These are phyloP conservation scores for Ilyonectria robusta DNA, from an alignment of 2,329 filamentous ascomycete species.

Conservation along the genomic window DNA sequence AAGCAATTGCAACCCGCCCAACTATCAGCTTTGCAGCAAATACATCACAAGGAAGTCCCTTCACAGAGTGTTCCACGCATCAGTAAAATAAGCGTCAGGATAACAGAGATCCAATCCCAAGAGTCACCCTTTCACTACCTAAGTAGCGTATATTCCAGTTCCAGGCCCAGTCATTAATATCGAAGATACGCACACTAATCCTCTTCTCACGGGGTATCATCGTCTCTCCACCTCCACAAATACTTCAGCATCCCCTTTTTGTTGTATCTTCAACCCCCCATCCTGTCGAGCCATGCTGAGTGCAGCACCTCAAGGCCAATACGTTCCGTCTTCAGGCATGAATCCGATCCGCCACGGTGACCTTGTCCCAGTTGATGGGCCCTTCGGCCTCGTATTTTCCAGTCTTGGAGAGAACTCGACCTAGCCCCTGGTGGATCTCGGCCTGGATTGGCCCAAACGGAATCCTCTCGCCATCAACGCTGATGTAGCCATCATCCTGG, in stretches of 20 bases:
- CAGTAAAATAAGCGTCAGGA: not conserved
- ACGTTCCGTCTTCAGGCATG: constrained; percentile 37
- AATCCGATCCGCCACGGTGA: constrained; percentile 49
- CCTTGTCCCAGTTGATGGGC: constrained; percentile 65
- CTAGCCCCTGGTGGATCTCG: constrained; percentile 87
- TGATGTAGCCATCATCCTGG: constrained; percentile 84
- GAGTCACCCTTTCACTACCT: not conserved
- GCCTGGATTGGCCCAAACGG: constrained; percentile 93
- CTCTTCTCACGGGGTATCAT: constrained; percentile 46
- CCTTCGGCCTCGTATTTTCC: constrained; percentile 79
- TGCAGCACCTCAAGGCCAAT: not conserved
- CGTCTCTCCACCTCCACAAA: constrained; percentile 26
- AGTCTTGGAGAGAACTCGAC: constrained; percentile 85
- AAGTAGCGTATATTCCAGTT: not conserved
- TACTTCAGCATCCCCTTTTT: constrained; percentile 10
- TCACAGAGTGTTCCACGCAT: too few relatives aligned
- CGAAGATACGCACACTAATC: not conserved
- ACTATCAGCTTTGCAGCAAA: not conserved
- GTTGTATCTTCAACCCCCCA: not conserved
- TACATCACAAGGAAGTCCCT: not conserved
- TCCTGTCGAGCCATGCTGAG: too few relatives aligned
- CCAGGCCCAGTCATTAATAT: not conserved
- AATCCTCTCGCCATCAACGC: constrained; percentile 91
- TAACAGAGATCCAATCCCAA: not conserved
- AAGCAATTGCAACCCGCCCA: not conserved